Conservation (phyloP, 75 land plant species). For the Sequoiadendron giganteum region DNA sequence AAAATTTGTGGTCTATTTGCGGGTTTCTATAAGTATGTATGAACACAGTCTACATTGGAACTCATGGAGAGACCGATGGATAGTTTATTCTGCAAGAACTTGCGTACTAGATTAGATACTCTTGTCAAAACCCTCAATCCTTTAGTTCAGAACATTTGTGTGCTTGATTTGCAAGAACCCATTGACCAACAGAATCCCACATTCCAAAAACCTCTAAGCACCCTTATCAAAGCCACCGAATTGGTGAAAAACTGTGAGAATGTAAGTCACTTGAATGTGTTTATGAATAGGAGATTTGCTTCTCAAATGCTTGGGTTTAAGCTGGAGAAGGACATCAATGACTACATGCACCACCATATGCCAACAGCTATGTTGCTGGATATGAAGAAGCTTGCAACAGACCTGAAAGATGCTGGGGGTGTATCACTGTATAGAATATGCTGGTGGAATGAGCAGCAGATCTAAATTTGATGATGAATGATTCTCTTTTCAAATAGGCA, state of each 20-base stretch:
- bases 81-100: background rate
- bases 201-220: background rate
- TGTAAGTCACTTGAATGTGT: background rate
- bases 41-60: too few species aligned
- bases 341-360: background rate
- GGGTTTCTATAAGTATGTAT: too few species aligned
- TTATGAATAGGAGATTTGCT: background rate
- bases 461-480: background rate
- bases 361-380: background rate
- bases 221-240: background rate
- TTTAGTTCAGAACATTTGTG: background rate
- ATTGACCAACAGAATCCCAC: background rate
- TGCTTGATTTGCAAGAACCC: background rate
- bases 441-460: background rate
- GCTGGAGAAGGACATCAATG: background rate
- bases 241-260: constrained; percentile 7
- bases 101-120: background rate
- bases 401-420: background rate
- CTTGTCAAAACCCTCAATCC: background rate
- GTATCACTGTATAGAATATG: background rate
- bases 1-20: too few species aligned
- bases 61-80: background rate
- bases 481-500: background rate
- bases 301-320: constrained; percentile 1
- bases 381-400: background rate